These are phyloP conservation scores for Ramalina peruviana DNA, from an alignment of 495 filamentous ascomycete genomes.

Conservation along the genomic window DNA sequence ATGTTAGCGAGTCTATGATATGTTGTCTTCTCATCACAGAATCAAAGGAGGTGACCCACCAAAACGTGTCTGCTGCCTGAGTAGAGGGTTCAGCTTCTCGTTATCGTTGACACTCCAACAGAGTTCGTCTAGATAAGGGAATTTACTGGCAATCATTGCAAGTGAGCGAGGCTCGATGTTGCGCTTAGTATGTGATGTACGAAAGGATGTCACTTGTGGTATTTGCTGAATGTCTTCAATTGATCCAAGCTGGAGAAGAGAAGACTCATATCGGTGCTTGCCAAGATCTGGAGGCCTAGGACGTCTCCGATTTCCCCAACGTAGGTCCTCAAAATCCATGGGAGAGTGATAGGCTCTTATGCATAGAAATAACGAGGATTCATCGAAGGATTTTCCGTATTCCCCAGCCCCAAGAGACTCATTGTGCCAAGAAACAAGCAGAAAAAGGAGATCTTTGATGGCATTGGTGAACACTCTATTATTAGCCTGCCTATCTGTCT, in stretches of 20 bases:
- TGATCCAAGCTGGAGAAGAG: background rate
- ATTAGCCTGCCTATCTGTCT: background rate
- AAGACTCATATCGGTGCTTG: conserved; percentile 3
- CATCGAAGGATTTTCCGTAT: background rate
- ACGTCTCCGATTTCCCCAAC: background rate
- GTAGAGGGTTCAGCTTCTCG: background rate
- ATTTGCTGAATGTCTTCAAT: background rate
- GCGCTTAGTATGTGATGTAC: background rate
- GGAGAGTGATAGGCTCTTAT: background rate
- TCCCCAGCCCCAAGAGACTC: background rate
- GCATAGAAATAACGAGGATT: background rate
- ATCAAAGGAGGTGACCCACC: background rate
- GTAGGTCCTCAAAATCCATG: background rate
- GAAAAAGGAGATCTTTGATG: background rate
- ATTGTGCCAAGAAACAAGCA: background rate
- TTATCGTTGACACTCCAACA: background rate
- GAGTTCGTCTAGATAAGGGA: background rate
- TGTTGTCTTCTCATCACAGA: background rate
- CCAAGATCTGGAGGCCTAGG: background rate
- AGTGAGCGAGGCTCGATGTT: background rate
- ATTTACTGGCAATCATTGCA: background rate
- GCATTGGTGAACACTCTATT: conserved; percentile 2
- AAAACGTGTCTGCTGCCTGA: background rate
- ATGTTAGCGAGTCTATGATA: background rate
- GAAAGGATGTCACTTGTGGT: background rate